Evolutionary conservation across 2,329 filamentous ascomycete species (phyloP).

Genomic region (Monosporascus sp.): DNA sequence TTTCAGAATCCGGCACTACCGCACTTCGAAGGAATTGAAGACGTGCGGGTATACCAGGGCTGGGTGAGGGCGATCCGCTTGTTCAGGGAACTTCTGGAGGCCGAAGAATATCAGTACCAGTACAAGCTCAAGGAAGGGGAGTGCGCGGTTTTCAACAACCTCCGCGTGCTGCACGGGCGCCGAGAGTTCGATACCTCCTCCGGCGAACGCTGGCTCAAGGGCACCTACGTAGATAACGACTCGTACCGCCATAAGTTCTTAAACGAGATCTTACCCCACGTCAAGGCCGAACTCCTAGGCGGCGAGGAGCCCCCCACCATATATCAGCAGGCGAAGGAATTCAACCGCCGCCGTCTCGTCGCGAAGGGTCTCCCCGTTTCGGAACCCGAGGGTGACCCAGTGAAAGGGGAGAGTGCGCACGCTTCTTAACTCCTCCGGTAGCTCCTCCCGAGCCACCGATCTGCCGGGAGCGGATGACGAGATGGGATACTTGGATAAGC

Average conservation of each 20-base stretch:
- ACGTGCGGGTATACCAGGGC: constrained; percentile 4
- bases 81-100: constrained; percentile 58
- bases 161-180: constrained; percentile 78
- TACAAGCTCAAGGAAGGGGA: constrained; percentile 73
- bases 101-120: constrained; percentile 56
- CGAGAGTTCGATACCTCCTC: constrained; percentile 63
- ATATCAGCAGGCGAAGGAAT: neutral
- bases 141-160: constrained; percentile 90
- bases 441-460: too few species aligned
- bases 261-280: neutral
- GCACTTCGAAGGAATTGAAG: neutral
- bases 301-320: neutral
- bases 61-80: constrained; percentile 46
- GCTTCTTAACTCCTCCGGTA: too few species aligned
- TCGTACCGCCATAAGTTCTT: constrained; percentile 20
- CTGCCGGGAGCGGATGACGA: too few species aligned
- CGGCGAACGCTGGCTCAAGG: constrained; percentile 76
- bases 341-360: too few species aligned
- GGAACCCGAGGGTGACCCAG: too few species aligned
- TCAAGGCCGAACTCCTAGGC: neutral
- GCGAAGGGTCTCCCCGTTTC: too few species aligned
- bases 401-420: too few species aligned
- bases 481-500: too few species aligned
- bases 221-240: constrained; percentile 64
- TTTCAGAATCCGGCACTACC: constrained; percentile 56